These are phyloP conservation scores for Rhizopogon vinicolor DNA, from an alignment of 768 basidiomycete species.

Conservation along the genomic window DNA sequence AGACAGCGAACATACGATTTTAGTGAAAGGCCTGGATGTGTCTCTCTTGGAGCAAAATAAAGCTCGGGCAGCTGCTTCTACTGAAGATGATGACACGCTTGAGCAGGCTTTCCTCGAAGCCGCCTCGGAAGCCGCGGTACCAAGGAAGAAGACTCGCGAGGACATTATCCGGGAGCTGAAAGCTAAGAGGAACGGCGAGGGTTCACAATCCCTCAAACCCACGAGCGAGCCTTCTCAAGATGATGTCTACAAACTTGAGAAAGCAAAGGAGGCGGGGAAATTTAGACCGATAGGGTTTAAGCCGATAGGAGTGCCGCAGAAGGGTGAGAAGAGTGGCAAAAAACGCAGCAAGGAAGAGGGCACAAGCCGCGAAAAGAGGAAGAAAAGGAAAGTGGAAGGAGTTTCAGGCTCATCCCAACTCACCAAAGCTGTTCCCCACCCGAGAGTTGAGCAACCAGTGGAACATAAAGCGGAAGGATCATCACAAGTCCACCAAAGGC, in stretches of 20 bases:
- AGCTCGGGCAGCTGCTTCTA: conserved; percentile 51
- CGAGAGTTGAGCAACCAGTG: conserved; percentile 12
- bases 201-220: conserved; percentile 7
- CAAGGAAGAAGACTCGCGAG: conserved; percentile 70
- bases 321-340: conserved; percentile 36
- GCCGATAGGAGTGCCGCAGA: conserved; percentile 41
- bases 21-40: conserved; percentile 88
- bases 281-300: conserved; percentile 62
- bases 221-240: conserved; percentile 13
- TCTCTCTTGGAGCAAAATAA: conserved; percentile 83
- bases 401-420: conserved; percentile 15
- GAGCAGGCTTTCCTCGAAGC: conserved; percentile 67
- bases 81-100: conserved; percentile 75
- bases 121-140: conserved; percentile 20
- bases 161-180: conserved; percentile 75
- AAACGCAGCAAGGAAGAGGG: conserved; percentile 44
- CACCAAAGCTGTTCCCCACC: conserved; percentile 18
- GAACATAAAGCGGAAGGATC: conserved; percentile 2
- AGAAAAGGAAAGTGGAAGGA: conserved; percentile 49
- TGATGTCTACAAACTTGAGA: conserved; percentile 25
- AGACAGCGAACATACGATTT: conserved; percentile 78
- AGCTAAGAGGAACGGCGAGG: conserved; percentile 42
- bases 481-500: conserved; percentile 3
- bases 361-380: conserved; percentile 42
- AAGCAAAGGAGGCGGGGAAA: conserved; percentile 36